These are phyloP conservation scores for Mimosa pudica DNA, from an alignment of 306 rosid species.

Conservation along the genomic window DNA sequence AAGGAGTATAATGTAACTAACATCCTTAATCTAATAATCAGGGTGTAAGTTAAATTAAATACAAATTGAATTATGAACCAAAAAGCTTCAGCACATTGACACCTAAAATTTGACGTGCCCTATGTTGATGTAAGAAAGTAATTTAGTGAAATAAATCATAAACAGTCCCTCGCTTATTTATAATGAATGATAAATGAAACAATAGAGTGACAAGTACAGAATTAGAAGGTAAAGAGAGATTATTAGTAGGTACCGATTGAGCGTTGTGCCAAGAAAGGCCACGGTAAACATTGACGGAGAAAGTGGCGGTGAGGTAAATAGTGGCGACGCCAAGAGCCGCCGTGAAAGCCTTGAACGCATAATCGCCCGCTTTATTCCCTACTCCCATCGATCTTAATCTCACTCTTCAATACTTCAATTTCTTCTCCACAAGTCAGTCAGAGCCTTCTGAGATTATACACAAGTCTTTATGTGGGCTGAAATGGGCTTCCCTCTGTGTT, in stretches of 20 bases:
- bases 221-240: not conserved
- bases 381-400: conserved; percentile 45
- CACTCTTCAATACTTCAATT: no score
- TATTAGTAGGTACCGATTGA: conserved; percentile 51
- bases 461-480: no score
- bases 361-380: conserved; percentile 59
- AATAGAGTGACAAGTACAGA: not conserved
- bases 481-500: no score
- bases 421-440: no score
- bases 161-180: not conserved
- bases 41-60: not conserved
- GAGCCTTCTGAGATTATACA: no score
- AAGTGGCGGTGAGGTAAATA: conserved; percentile 58
- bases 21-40: no score
- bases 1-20: no score
- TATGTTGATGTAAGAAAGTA: not conserved
- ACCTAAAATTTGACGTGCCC: not conserved
- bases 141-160: no score
- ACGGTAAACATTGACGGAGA: conserved; percentile 61
- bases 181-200: no score
- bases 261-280: conserved; percentile 73
- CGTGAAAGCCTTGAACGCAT: conserved; percentile 61
- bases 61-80: not conserved
- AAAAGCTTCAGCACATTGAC: not conserved
- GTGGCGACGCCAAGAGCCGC: conserved; percentile 59